Evolutionary conservation across 1,139 yeast species (phyloP).

Genomic region (Protomyces arabidopsidicola): DNA sequence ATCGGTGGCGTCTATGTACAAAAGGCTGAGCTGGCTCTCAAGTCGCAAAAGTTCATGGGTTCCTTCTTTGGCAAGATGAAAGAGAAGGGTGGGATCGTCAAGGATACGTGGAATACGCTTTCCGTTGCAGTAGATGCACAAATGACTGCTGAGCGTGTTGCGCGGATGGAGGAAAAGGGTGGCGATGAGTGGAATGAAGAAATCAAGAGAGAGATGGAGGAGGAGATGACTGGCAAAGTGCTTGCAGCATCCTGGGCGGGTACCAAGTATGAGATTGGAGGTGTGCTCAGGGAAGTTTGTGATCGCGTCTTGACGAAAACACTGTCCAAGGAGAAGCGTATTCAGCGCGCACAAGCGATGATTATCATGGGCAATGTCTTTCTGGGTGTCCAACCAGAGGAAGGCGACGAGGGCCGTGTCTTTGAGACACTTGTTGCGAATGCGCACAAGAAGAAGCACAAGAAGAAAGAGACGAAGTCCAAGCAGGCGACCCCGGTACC

Average conservation of each 20-base stretch:
- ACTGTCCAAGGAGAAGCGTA: constrained; percentile 52
- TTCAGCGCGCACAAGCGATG: constrained; percentile 77
- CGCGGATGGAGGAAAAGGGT: constrained; percentile 47
- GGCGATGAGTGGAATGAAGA: constrained; percentile 67
- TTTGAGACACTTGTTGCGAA: constrained; percentile 91
- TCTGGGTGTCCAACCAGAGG: constrained; percentile 59
- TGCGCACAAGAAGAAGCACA: constrained; percentile 69
- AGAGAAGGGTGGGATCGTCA: constrained; percentile 80
- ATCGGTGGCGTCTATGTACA: constrained; percentile 72
- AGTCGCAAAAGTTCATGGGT: constrained; percentile 71
- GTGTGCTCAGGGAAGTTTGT: constrained; percentile 84
- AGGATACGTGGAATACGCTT: constrained; percentile 81
- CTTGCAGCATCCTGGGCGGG: constrained; percentile 97
- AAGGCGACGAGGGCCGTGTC: constrained; percentile 84
- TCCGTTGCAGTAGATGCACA: constrained; percentile 88
- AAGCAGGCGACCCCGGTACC: not conserved
- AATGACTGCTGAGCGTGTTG: constrained; percentile 69
- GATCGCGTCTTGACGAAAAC: constrained; percentile 68
- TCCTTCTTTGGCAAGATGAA: constrained; percentile 80
- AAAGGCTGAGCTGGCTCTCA: constrained; percentile 56
- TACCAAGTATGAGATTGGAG: constrained; percentile 79
- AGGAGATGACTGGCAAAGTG: constrained; percentile 60
- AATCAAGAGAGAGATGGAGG: constrained; percentile 79
- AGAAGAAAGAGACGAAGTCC: constrained; percentile 39
- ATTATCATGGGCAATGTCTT: constrained; percentile 71